Evolutionary conservation across 2,329 filamentous ascomycete genomes (phyloP), one percentile per base, ranked within the genome.

Genomic region (Fulvia fulva): DNA sequence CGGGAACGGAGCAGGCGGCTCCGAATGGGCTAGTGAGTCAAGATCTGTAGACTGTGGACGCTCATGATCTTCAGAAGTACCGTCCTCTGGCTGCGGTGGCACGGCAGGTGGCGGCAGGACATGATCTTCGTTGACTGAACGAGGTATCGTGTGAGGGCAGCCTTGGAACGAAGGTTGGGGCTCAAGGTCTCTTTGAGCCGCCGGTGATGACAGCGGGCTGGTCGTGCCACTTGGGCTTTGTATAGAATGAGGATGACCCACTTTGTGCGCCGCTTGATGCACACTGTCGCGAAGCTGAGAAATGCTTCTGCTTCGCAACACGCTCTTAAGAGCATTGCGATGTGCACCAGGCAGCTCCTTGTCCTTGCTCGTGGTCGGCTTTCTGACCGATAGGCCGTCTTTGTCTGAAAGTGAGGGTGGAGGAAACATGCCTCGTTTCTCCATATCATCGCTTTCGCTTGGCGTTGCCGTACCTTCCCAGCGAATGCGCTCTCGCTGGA

Each of bases 401-500:
- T 51, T 45, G 37, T 62, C 59, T 2, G 63, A 58, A 25, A 60
- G 53, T 12, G 63, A 64, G 11, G 58, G 60, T 11, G 55, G 59
- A 12, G 44, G 30, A 22, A 44, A 51, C 50, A 46, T 59, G 57
- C 57, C 53, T 21, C 49, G 57, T 32, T 53, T 52, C 43, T 58
- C 60, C 30, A 54, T 58, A 34, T 69, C 67, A 32, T 66, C 64
- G 9, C 58, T 58, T n/a, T 69, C 67, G 44, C 61, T 68, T 5
- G 66, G 65, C n/a, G 66, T 67, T 0, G 62, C 60, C 32, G 59
- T 56, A 55, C 62, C 81, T 80, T 73, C 75, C 65, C 81, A 83
- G 37, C 84, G 83, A 53, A 85, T 75, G 68, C 87, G 90, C 73
- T 97, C 93, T 63, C 85, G 85, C 63, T 95, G 80, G 65, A 99